phyloP scores from a whole-genome alignment of 1,139 yeast species.

The Scheffersomyces segobiensis region DNA sequence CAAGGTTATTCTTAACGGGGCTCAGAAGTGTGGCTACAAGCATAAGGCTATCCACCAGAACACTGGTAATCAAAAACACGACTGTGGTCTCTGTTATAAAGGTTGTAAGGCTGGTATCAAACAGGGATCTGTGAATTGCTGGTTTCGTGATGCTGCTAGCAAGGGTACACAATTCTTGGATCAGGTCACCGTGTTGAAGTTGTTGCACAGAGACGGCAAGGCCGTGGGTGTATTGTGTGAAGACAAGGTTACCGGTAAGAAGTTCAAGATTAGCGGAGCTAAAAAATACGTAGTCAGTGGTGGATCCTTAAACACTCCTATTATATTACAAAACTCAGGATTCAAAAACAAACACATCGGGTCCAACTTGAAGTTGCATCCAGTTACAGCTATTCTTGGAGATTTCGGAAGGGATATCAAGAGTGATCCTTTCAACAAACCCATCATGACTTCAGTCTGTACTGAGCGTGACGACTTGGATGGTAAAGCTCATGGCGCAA shows the following conservation, averaged over 20 bases:
- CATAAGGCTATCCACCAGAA: constrained; percentile 49
- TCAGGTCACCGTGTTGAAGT: constrained; percentile 42
- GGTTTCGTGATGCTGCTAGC: constrained; percentile 53
- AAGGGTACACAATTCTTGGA: constrained; percentile 52
- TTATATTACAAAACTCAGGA: constrained; percentile 50
- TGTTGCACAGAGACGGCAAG: constrained; percentile 41
- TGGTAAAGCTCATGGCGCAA: constrained; percentile 59
- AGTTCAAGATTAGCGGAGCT: constrained; percentile 45
- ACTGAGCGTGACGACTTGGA: constrained; percentile 54
- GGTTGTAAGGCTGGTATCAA: constrained; percentile 57
- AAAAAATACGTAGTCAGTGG: constrained; percentile 48
- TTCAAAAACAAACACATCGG: constrained; percentile 59
- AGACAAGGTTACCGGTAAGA: constrained; percentile 28
- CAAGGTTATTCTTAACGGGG: constrained; percentile 44
- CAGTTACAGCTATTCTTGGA: constrained; percentile 45
- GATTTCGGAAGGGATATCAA: constrained; percentile 38
- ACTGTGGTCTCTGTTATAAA: constrained; percentile 52
- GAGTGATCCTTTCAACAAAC: constrained; percentile 39
- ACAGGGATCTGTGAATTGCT: constrained; percentile 53
- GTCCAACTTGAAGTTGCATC: constrained; percentile 54
- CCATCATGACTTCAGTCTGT: constrained; percentile 56
- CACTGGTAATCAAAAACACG: constrained; percentile 44
- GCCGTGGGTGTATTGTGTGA: constrained; percentile 48
- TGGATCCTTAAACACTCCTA: constrained; percentile 57
- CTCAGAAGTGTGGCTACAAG: constrained; percentile 47